These are phyloP conservation scores for Rhinocladiella similis DNA, from an alignment of 2,329 filamentous ascomycete genomes.

Conservation along the genomic window DNA sequence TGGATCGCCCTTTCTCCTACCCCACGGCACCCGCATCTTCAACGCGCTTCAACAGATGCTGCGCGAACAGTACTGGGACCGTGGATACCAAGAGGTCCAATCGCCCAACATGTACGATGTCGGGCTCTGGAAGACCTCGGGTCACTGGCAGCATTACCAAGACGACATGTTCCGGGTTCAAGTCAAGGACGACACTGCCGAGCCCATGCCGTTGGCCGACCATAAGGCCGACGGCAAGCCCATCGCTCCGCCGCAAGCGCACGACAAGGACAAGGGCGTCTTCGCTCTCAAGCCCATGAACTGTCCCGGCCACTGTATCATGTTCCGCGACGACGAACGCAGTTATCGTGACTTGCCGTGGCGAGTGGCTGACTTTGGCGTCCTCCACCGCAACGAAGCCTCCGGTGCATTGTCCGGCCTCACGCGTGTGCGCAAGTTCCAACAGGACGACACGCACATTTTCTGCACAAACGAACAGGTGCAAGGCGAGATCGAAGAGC, in stretches of 20 bases:
- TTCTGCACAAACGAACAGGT: constrained; percentile 86
- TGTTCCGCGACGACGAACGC: constrained; percentile 75
- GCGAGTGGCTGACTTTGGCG: constrained; percentile 92
- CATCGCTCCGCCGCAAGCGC: constrained; percentile 36
- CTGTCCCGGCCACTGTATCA: constrained; percentile 89
- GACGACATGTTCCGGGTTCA: constrained; percentile 94
- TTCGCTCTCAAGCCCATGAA: constrained; percentile 97
- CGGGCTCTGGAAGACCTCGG: constrained; percentile 88
- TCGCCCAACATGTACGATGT: constrained; percentile 97
- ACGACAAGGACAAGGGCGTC: constrained; percentile 68
- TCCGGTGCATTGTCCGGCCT: constrained; percentile 88
- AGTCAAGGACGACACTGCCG: constrained; percentile 35
- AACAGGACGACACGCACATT: constrained; percentile 95
- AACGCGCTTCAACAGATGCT: constrained; percentile 83
- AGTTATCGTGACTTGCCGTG: constrained; percentile 90
- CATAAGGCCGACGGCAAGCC: constrained; percentile 26
- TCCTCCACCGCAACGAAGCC: constrained; percentile 91
- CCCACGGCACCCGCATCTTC: constrained; percentile 90
- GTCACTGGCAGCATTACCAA: constrained; percentile 90
- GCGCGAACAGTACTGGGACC: constrained; percentile 84
- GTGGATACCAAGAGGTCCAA: constrained; percentile 92
- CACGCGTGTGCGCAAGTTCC: constrained; percentile 89
- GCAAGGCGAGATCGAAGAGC: constrained; percentile 70
- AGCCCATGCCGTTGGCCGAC: constrained; percentile 28
- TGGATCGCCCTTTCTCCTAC: constrained; percentile 87